Percentiles rank a stretch among this genome's conserved stretches.
phyloP scores from a whole-genome alignment of 768 basidiomycete species.

The Bullera alba region DNA sequence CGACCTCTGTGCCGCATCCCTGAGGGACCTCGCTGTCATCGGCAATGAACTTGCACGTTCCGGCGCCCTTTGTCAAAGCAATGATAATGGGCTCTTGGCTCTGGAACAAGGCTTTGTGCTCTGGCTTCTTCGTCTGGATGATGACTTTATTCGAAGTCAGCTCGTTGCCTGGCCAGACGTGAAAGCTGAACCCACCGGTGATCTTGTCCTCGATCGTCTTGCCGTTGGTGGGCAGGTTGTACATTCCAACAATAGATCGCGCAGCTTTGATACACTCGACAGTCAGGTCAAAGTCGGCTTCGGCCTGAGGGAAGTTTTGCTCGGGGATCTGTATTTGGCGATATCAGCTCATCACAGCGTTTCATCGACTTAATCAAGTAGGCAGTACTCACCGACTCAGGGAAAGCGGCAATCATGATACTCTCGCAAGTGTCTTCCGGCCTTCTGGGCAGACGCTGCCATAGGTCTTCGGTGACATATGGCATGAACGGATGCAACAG shows the following conservation, averaged over 20 bases:
- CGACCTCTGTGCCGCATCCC: conserved; percentile 77
- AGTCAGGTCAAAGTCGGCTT: conserved; percentile 76
- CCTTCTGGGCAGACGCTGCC: conserved; percentile 88
- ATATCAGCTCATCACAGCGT: background rate
- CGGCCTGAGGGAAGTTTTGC: conserved; percentile 60
- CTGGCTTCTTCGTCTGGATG: conserved; percentile 61
- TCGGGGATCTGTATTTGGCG: conserved; percentile 18
- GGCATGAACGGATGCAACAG: conserved; percentile 98
- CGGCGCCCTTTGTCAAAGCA: conserved; percentile 81
- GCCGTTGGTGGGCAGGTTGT: conserved; percentile 59
- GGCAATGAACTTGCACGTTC: conserved; percentile 62
- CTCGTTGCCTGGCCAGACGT: background rate
- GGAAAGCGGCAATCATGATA: conserved; percentile 84
- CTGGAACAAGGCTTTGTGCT: conserved; percentile 62
- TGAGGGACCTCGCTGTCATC: conserved; percentile 64
- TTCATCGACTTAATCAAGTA: background rate
- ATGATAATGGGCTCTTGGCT: conserved; percentile 68
- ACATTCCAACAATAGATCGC: conserved; percentile 79
- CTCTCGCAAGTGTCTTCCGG: conserved; percentile 73
- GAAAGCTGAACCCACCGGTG: conserved; percentile 17
- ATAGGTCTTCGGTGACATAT: conserved; percentile 95
- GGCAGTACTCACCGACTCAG: conserved; percentile 58
- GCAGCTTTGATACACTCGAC: conserved; percentile 70
- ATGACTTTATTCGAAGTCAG: conserved; percentile 54
- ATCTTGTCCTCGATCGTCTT: conserved; percentile 45